phyloP scores from a whole-genome alignment of 495 filamentous ascomycete genomes.

The Ascobolus immersus region DNA sequence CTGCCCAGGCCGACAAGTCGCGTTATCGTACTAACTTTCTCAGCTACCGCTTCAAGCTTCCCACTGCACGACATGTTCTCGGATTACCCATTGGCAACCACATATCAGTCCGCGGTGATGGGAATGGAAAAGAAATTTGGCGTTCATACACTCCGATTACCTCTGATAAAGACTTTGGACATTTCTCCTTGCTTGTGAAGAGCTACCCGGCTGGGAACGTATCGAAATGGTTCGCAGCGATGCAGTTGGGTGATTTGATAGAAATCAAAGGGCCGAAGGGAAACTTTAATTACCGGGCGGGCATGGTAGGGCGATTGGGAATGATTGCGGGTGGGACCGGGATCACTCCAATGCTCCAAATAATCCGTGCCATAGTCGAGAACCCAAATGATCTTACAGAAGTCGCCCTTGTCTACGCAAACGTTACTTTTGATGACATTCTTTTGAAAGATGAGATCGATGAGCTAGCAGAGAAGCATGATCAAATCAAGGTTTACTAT shows the following conservation, averaged over 20 bases:
- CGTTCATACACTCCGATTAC: conserved; percentile 94
- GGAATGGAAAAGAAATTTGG: conserved; percentile 70
- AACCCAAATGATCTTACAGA: conserved; percentile 57
- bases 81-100: conserved; percentile 95
- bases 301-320: conserved; percentile 79
- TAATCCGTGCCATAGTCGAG: conserved; percentile 70
- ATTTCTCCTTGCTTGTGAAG: conserved; percentile 93
- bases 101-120: conserved; percentile 71
- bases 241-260: conserved; percentile 65
- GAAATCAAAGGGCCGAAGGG: conserved; percentile 82
- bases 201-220: conserved; percentile 93
- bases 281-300: conserved; percentile 84
- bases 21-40: too few species aligned
- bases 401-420: conserved; percentile 87
- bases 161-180: conserved; percentile 69
- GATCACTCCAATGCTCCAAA: conserved; percentile 94
- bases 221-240: conserved; percentile 60
- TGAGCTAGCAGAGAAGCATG: conserved; percentile 45
- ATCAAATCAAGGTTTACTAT: conserved; percentile 64
- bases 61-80: conserved; percentile 49
- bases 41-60: conserved; percentile 73
- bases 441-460: conserved; percentile 78
- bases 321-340: conserved; percentile 97
- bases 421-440: conserved; percentile 81
- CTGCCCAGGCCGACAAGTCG: too few species aligned